Evolutionary conservation across 2,329 filamentous ascomycete species (phyloP).

Genomic region (Talaromyces amestolkiae): DNA sequence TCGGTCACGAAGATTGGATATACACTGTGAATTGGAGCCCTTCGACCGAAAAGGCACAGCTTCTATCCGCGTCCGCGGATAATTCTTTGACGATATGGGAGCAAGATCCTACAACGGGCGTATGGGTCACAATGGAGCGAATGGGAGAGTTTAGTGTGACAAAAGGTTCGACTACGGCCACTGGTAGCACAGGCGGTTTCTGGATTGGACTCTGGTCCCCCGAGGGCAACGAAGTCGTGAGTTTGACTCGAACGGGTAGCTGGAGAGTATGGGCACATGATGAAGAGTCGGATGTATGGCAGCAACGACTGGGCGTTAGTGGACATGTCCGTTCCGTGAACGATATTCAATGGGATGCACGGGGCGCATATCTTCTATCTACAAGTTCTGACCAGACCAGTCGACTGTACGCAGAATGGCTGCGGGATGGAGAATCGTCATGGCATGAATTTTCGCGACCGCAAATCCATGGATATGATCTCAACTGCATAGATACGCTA

Average conservation of each 20-base stretch:
- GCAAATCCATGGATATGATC: slow-evolving; percentile 96
- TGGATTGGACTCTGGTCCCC: slow-evolving; percentile 95
- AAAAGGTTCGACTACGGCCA: slow-evolving; percentile 94
- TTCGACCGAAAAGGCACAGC: slow-evolving; percentile 56
- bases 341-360: slow-evolving; percentile 77
- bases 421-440: slow-evolving; percentile 50
- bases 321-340: slow-evolving; percentile 82
- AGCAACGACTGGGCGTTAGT: slow-evolving; percentile 71
- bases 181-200: slow-evolving; percentile 91
- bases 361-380: slow-evolving; percentile 80
- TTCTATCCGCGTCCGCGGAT: slow-evolving; percentile 89
- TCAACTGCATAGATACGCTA: slow-evolving; percentile 86
- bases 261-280: slow-evolving; percentile 83
- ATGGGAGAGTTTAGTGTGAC: slow-evolving; percentile 91
- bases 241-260: slow-evolving; percentile 84
- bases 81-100: slow-evolving; percentile 95
- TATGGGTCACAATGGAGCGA: slow-evolving; percentile 83
- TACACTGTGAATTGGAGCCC: slow-evolving; percentile 79
- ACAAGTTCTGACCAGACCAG: slow-evolving; percentile 93
- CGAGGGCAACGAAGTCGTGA: slow-evolving; percentile 69
- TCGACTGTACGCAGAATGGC: slow-evolving; percentile 79
- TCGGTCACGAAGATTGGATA: slow-evolving; percentile 98
- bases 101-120: slow-evolving; percentile 74
- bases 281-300: slow-evolving; percentile 64
- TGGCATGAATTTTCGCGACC: slow-evolving; percentile 97